A percentile compares a stretch with the other conserved stretches of the same genome.
Evolutionary conservation across 169 alveolate species (phyloP).

Genomic region (Eimeria praecox): DNA sequence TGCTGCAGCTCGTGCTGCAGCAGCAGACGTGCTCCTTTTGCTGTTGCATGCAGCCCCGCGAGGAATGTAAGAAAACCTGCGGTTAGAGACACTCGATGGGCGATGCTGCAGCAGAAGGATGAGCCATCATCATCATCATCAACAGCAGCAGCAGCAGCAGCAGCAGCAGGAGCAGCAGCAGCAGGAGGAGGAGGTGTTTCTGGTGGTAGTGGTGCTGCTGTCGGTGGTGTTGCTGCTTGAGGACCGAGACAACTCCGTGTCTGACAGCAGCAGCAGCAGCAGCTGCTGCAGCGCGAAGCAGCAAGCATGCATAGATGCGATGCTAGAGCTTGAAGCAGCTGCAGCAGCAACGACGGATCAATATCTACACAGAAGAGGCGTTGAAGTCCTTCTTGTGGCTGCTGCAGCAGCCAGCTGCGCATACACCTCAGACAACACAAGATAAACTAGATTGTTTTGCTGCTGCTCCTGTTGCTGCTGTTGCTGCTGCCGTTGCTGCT

Average conservation of each 20-base stretch:
- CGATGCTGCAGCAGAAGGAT: conserved; percentile 22
- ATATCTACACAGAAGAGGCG: conserved; percentile 1
- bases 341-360: conserved; percentile 27
- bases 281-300: no score
- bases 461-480: not conserved
- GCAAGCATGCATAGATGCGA: not conserved
- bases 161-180: conserved; percentile 4
- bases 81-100: not conserved
- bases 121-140: not conserved
- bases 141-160: not conserved
- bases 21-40: conserved; percentile 28
- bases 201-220: not conserved
- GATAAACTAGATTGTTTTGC: not conserved
- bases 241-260: no score
- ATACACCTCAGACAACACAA: not conserved
- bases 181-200: no score
- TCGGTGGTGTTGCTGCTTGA: not conserved
- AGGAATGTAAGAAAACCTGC: conserved; percentile 18
- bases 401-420: conserved; percentile 47
- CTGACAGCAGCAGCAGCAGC: conserved; percentile 57
- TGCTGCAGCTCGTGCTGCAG: conserved; percentile 27
- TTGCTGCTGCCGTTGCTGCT: not conserved
- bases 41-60: conserved; percentile 17
- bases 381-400: conserved; percentile 37
- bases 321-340: not conserved